A percentile compares a stretch with the other conserved stretches of the same genome.
Evolutionary conservation across 1,139 yeast species (phyloP).

Genomic region (Hansenula lynferdii): DNA sequence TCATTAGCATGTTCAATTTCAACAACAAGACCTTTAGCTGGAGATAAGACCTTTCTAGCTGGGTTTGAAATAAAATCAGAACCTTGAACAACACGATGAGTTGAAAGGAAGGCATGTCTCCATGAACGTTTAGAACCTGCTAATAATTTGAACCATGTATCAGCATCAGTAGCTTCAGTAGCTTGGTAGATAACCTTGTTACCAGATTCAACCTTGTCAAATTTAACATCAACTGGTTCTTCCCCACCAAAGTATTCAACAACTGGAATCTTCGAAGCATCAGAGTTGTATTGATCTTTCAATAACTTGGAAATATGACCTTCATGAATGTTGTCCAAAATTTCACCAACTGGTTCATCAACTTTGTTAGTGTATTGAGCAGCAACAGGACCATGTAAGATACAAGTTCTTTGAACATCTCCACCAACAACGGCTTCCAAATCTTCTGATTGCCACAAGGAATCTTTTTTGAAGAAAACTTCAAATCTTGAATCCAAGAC

Average conservation of each 20-base stretch:
- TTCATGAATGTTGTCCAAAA: constrained; percentile 82
- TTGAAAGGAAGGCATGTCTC: constrained; percentile 87
- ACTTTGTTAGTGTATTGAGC: constrained; percentile 86
- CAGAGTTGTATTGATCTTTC: constrained; percentile 66
- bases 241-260: constrained; percentile 87
- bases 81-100: constrained; percentile 82
- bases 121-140: constrained; percentile 81
- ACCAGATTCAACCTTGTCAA: constrained; percentile 28
- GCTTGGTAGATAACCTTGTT: constrained; percentile 42
- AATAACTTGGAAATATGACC: constrained; percentile 77
- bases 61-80: constrained; percentile 76
- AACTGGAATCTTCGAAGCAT: constrained; percentile 68
- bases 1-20: constrained; percentile 51
- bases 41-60: constrained; percentile 72
- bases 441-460: constrained; percentile 98
- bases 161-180: constrained; percentile 45
- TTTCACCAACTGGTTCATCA: constrained; percentile 88
- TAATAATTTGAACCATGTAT: constrained; percentile 71
- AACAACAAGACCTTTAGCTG: constrained; percentile 60
- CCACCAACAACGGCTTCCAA: constrained; percentile 93
- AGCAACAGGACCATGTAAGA: constrained; percentile 97
- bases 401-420: constrained; percentile 98
- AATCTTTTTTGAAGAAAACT: constrained; percentile 96
- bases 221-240: constrained; percentile 39
- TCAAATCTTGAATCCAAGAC: constrained; percentile 92